Base-by-base conservation (phyloP, 1,284 basidiomycete species). In the Vanrija pseudolonga region DNA sequence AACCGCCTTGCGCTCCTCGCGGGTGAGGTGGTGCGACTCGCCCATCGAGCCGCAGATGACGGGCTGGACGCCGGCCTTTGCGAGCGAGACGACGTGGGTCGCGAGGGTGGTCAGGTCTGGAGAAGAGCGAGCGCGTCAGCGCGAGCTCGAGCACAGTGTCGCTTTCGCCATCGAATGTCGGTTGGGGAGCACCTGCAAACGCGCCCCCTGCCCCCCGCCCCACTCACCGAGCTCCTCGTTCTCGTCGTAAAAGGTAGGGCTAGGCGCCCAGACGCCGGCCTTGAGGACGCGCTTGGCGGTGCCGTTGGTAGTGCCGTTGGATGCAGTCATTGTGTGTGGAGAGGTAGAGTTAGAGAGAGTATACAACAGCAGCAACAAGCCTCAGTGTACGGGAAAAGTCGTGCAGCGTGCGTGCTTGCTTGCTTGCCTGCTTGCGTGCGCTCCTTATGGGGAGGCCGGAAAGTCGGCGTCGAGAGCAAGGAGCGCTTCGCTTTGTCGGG, bases 161-260 rank as follows among this genome's bases (percentile, higher is more conserved):
- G 79, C 11, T 84, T 77, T 60, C 85, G 32, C 11, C 32, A 32
- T 32, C n/a, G n/a, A n/a, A n/a, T n/a, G n/a, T n/a, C n/a, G n/a
- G n/a, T n/a, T n/a, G n/a, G n/a, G n/a, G 79, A 66, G 92, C 89
- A 51, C 91, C 77, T 37, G 92, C 84, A 86, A 88, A 91, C 63
- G 88, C 86, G 20, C 92, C 70, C 69, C 92, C 89, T 4, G 5
- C 24, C 24, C 6, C 32, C 9, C 32, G 12, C 20, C 14, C 37
- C 24, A 74, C 84, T 63, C 66, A 90, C 89, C 89, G 59, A 94
- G 81, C 65, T 93, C 89, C 74, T 94, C 89, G 47, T 84, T 81
- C 8, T 82, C 81, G 42, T 85, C 75, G 78, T 92, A 92, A 77
- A 94, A 94, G 11, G 89, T 85, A 11, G 88, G 90, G 66, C 91